Evolutionary conservation across 2,329 filamentous ascomycete species (phyloP), one percentile per base, ranked within the genome.

Genomic region (Dothiorella sarmentorum): DNA sequence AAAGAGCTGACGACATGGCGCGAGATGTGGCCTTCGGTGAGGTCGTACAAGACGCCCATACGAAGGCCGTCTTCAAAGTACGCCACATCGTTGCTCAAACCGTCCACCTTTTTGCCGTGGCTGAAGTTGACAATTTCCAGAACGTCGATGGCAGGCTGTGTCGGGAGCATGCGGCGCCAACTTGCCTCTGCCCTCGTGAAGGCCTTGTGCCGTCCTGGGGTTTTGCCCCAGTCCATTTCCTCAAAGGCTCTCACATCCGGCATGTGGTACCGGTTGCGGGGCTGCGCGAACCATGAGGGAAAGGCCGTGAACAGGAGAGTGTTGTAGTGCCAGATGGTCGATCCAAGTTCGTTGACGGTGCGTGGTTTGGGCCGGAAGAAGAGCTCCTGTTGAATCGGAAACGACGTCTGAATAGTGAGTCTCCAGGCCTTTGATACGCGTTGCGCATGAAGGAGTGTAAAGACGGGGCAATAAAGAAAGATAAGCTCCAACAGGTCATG

Each of bases 131-230:
- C 27, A 24, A 55, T 43, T n/a, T 55, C 51, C 4, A 55, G 51
- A n/a, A 43, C 37, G 9, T 31, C 18, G n/a, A 55, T 42, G 10
- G 51, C 51, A 13, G 69, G 70, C 59, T 71, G 69, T 35, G 61
- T 65, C 15, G 71, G 63, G 44, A 65, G 69, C 70, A 72, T 72
- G 27, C 65, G 63, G n/a, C 69, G 60, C 70, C 70, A 72, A 43
- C 63, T 66, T 10, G 70, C 70, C 52, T 68, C 62, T 7, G 67
- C 63, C 61, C 70, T 64, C 1, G 58, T 35, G 1, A 69, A 64
- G 6, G 68, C 65, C 3, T 65, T 57, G 18, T 61, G 49, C 0
- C 61, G 42, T 4, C 57, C 22, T 3, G 65, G 63, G 22, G 59
- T 61, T n/a, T 45, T 43, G 38, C 40, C 38, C 31, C 52, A 49